A percentile compares a stretch with the other conserved stretches of the same genome.
These are phyloP conservation scores for Hordeum pubiflorum DNA, from an alignment of 202 grass and related monocot species.

Conservation along the genomic window DNA sequence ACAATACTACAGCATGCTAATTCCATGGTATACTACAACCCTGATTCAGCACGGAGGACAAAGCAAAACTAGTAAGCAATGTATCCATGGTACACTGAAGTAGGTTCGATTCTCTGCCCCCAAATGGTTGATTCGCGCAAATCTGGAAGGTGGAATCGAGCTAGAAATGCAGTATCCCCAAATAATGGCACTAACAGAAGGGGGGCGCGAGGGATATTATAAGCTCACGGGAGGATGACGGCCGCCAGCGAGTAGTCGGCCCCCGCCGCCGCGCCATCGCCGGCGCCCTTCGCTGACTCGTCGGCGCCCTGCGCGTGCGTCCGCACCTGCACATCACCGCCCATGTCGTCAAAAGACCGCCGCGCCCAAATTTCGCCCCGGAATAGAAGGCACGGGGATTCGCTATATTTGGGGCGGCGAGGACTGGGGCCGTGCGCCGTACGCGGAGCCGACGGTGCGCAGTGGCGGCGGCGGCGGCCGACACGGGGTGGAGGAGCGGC, in stretches of 20 bases:
- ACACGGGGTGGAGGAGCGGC: constrained; percentile 14
- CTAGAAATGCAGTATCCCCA: background rate
- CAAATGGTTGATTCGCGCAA: background rate
- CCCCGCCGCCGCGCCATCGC: background rate
- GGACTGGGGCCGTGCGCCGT: background rate
- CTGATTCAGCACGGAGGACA: background rate
- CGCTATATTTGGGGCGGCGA: constrained; percentile 21
- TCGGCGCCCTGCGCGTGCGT: constrained; percentile 35
- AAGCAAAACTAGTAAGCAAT: background rate
- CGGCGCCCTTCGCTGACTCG: background rate
- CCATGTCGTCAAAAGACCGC: constrained; percentile 25
- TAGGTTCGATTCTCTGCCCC: background rate
- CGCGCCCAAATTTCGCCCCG: background rate
- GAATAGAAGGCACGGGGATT: constrained; percentile 21
- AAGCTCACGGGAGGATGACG: constrained; percentile 52
- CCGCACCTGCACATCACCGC: constrained; percentile 46
- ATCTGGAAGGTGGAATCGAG: background rate
- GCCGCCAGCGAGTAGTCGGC: constrained; percentile 33
- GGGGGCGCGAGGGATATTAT: background rate
- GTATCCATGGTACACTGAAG: background rate
- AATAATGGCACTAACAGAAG: background rate
- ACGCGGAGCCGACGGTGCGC: constrained; percentile 45
- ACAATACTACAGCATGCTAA: background rate
- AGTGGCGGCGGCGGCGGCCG: background rate
- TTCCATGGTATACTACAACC: background rate